phyloP scores from a whole-genome alignment of 192 early-diverging fungal genomes.

The Rhizophagus sp. region DNA sequence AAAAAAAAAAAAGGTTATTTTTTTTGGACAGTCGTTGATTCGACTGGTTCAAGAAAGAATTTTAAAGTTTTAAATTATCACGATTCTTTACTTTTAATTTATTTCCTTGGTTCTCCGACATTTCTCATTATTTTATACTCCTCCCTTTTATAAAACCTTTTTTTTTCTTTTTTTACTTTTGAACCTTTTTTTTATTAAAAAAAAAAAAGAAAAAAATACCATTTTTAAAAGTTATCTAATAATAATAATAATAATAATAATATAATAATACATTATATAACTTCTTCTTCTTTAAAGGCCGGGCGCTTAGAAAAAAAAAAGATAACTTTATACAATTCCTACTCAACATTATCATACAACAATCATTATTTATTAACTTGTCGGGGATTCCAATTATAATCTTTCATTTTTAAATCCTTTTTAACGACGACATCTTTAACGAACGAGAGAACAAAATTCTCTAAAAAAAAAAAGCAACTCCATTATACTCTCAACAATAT shows the following conservation, averaged over 20 bases:
- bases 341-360: not conserved
- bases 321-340: not conserved
- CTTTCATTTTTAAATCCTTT: not conserved
- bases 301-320: not conserved
- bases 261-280: too few relatives aligned
- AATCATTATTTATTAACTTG: not conserved
- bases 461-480: not conserved
- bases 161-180: not conserved
- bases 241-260: too few relatives aligned
- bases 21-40: not conserved
- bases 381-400: not conserved
- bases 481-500: too few relatives aligned
- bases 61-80: not conserved
- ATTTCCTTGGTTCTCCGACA: not conserved
- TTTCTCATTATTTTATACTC: not conserved
- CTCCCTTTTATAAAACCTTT: not conserved
- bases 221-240: not conserved
- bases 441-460: not conserved
- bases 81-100: not conserved
- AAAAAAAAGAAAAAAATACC: not conserved
- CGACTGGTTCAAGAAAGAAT: not conserved
- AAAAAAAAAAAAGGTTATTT: not conserved
- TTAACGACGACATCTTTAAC: not conserved
- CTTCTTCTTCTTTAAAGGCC: not conserved
- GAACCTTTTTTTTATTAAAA: not conserved